Percentiles rank a stretch among this genome's conserved stretches.
These are phyloP conservation scores for Roridomyces roridus DNA, from an alignment of 768 basidiomycete species.

Conservation along the genomic window DNA sequence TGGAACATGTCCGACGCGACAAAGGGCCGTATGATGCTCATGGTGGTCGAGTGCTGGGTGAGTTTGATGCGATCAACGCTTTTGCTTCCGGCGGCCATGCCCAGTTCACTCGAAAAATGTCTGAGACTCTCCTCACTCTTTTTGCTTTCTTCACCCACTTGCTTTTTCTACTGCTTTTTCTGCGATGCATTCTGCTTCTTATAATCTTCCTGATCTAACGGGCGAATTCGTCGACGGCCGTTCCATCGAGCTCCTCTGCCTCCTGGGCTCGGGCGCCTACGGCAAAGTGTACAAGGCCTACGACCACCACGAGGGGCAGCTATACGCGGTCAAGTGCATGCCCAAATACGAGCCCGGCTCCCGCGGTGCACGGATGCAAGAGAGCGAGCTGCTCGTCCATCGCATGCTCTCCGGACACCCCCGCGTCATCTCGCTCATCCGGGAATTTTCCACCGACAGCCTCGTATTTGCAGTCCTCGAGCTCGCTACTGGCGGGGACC, in stretches of 20 bases:
- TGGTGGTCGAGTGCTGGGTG: conserved; percentile 44
- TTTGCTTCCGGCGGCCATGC: no score
- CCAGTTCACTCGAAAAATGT: no score
- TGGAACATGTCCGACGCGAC: conserved; percentile 88
- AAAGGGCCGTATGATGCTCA: conserved; percentile 90
- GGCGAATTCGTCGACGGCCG: conserved; percentile 45
- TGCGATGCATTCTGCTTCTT: no score
- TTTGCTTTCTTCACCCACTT: no score
- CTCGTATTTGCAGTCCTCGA: conserved; percentile 55
- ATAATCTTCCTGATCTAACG: conserved; percentile 11
- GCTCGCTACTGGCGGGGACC: conserved; percentile 44
- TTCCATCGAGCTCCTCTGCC: conserved; percentile 45
- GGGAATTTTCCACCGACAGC: conserved; percentile 52
- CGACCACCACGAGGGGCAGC: conserved; percentile 10
- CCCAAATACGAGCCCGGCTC: conserved; percentile 45
- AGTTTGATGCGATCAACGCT: no score
- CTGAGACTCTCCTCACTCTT: no score
- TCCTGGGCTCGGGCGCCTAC: conserved; percentile 43
- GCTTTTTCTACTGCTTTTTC: no score
- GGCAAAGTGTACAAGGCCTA: conserved; percentile 31
- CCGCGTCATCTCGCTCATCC: conserved; percentile 53
- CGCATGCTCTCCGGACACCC: conserved; percentile 32
- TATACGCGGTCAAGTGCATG: conserved; percentile 59
- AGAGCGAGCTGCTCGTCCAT: conserved; percentile 52
- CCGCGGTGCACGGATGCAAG: conserved; percentile 49